phyloP scores from a whole-genome alignment of 2,329 filamentous ascomycete species.

The Amesomyces nigricolor region DNA sequence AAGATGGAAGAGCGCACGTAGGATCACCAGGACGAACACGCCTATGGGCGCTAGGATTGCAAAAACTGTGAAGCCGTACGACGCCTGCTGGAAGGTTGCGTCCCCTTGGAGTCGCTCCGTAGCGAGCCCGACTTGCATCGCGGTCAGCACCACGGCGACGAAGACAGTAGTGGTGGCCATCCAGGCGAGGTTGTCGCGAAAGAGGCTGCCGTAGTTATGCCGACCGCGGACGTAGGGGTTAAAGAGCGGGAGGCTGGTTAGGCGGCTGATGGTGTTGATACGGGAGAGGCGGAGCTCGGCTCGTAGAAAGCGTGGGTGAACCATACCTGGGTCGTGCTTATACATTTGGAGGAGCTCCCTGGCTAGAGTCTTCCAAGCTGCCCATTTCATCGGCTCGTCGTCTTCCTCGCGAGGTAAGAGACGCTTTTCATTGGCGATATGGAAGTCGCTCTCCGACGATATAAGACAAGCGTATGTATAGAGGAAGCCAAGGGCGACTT shows the following conservation, averaged over 20 bases:
- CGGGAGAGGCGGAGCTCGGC: constrained; percentile 23
- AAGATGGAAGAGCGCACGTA: constrained; percentile 13
- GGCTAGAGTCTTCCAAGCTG: constrained; percentile 13
- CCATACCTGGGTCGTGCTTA: background rate
- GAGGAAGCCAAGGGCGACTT: constrained; percentile 21
- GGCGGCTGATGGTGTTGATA: constrained; percentile 18
- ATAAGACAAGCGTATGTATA: constrained; percentile 22
- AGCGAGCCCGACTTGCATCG: constrained; percentile 39
- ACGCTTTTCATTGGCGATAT: constrained; percentile 18
- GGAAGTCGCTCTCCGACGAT: constrained; percentile 21
- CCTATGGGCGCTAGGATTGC: constrained; percentile 19
- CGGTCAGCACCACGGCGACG: constrained; percentile 36
- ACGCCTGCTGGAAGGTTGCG: constrained; percentile 32
- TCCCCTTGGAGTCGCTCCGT: constrained; percentile 28
- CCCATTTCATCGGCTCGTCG: constrained; percentile 15
- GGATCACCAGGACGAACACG: constrained; percentile 9
- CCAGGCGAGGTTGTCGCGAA: constrained; percentile 36
- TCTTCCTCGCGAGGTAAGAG: constrained; percentile 17
- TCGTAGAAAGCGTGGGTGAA: constrained; percentile 23
- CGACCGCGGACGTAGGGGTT: constrained; percentile 13
- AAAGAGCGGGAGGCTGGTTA: constrained; percentile 18
- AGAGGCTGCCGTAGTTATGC: constrained; percentile 27
- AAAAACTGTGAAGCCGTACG: constrained; percentile 35
- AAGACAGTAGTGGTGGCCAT: constrained; percentile 34
- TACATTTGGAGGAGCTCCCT: constrained; percentile 15